Evolutionary conservation across 306 rosid species (phyloP), one percentile per base, ranked within the genome.

Genomic region (Neltuma alba): DNA sequence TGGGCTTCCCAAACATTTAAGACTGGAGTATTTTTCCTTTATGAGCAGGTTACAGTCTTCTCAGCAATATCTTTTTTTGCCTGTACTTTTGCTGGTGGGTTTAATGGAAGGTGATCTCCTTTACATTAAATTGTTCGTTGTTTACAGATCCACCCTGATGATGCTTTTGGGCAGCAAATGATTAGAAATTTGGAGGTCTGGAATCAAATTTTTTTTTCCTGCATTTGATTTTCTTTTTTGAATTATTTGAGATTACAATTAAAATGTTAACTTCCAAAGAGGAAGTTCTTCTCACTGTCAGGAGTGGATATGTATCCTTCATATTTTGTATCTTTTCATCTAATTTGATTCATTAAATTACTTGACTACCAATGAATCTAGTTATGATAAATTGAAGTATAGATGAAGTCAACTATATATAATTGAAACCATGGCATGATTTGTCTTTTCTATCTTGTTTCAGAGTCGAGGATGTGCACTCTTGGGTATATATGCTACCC

Each of bases 151-250:
- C 96, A 68, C 80, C 99, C 98, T 0, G 92, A 95, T 79, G 99
- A 95, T 87, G 94, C 98, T 81, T 95, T 95, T 82, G 99, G 99
- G 77, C 90, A 88, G 81, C 99, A 95, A 80, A 95, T 95, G 99
- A 93, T 93, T 55, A 80, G 90, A 86, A 95, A 95, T 81, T 89
- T 95, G 87, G 98, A 93, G 97, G 99, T 93, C 82, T 48, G 65
- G 73, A 64, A 16, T 36, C 18, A 23, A 73, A 54, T 15, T 36
- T 34, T 21, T 60, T 66, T 48, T 34, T 40, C 68, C 68, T 58
- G 57, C 25, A 14, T 70, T 14, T 28, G 14, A 33, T 27, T 58
- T 27, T 58, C 33, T 27, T 58, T 58, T 58, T 27, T 13, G 7
- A 58, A 34, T 69, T 25, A 42, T 52, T 80, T 64, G 44, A 18